Percentiles rank a stretch among this genome's conserved stretches.
These are phyloP conservation scores for Phallus indusiatus DNA, from an alignment of 768 basidiomycete species.

Conservation along the genomic window DNA sequence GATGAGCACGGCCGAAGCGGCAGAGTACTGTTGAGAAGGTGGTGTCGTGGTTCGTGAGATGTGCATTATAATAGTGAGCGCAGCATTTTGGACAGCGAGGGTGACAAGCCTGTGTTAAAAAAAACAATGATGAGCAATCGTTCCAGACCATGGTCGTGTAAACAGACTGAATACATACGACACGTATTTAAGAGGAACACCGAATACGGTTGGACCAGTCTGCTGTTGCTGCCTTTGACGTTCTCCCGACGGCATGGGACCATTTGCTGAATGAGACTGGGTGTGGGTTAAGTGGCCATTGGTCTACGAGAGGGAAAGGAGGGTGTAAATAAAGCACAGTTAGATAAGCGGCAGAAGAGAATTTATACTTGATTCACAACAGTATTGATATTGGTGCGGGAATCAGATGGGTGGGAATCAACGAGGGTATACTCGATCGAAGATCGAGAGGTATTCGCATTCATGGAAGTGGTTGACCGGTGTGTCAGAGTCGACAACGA, in stretches of 20 bases:
- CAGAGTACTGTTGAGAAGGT: conserved; percentile 72
- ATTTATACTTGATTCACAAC: not conserved
- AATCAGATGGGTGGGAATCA: not conserved
- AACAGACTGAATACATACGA: conserved; percentile 41
- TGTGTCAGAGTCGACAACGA: not conserved
- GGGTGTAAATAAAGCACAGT: not conserved
- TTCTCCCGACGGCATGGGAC: conserved; percentile 16
- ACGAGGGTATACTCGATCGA: not conserved
- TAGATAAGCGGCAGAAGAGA: not conserved
- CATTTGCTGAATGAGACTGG: not conserved
- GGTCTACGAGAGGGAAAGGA: not conserved
- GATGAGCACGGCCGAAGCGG: conserved; percentile 89
- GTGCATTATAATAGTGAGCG: conserved; percentile 91
- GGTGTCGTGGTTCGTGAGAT: conserved; percentile 82
- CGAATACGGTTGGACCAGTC: conserved; percentile 49
- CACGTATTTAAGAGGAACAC: conserved; percentile 70
- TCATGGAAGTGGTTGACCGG: not conserved
- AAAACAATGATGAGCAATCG: conserved; percentile 7
- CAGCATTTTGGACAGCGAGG: conserved; percentile 88
- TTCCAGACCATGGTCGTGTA: conserved; percentile 4
- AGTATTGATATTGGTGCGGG: not conserved
- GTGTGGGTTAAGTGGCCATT: not conserved
- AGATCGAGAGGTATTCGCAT: not conserved
- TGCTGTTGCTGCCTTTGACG: conserved; percentile 21
- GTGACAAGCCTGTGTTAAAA: conserved; percentile 50